Percentiles rank a stretch among this genome's conserved stretches.
phyloP scores from a whole-genome alignment of 495 filamentous ascomycete species.

The Physcia stellaris region DNA sequence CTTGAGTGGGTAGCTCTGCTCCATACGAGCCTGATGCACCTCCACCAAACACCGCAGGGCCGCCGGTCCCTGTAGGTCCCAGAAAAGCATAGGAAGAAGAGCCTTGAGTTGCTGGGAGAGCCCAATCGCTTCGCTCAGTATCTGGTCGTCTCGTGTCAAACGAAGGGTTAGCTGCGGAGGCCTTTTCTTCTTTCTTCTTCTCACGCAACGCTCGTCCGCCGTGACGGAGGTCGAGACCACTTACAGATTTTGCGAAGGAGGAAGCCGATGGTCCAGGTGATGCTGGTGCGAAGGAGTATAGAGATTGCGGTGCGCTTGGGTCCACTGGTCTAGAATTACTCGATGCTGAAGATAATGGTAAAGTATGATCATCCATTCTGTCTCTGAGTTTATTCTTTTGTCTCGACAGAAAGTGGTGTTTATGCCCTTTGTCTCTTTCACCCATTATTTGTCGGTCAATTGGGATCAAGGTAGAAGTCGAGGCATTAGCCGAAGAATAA shows the following conservation, averaged over 20 bases:
- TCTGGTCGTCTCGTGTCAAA: conserved; percentile 19
- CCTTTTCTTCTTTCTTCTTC: conserved; percentile 80
- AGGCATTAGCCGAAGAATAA: conserved; percentile 74
- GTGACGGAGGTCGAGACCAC: conserved; percentile 73
- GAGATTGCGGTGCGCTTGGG: conserved; percentile 66
- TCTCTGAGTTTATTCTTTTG: conserved; percentile 85
- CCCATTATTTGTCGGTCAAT: conserved; percentile 23
- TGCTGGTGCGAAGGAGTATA: conserved; percentile 68
- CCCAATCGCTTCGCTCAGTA: conserved; percentile 29
- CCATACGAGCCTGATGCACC: conserved; percentile 5
- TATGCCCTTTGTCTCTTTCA: conserved; percentile 44
- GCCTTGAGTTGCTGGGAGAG: conserved; percentile 15
- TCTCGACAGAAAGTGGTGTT: conserved; percentile 74
- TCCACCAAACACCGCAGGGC: background rate
- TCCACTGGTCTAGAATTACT: conserved; percentile 82
- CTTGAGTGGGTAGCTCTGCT: conserved; percentile 17
- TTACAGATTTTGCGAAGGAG: conserved; percentile 63
- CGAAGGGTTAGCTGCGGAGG: conserved; percentile 17
- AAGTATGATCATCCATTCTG: conserved; percentile 62
- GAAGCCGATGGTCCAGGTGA: conserved; percentile 56
- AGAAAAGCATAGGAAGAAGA: conserved; percentile 18
- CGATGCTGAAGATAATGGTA: conserved; percentile 72
- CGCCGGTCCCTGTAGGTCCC: conserved; percentile 15
- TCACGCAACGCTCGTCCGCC: conserved; percentile 74
- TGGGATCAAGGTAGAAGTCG: conserved; percentile 60